A percentile compares a stretch with the other conserved stretches of the same genome.
These are phyloP conservation scores for Aspergillus pseudoglaucus DNA, from an alignment of 2,329 filamentous ascomycete species.

Conservation along the genomic window DNA sequence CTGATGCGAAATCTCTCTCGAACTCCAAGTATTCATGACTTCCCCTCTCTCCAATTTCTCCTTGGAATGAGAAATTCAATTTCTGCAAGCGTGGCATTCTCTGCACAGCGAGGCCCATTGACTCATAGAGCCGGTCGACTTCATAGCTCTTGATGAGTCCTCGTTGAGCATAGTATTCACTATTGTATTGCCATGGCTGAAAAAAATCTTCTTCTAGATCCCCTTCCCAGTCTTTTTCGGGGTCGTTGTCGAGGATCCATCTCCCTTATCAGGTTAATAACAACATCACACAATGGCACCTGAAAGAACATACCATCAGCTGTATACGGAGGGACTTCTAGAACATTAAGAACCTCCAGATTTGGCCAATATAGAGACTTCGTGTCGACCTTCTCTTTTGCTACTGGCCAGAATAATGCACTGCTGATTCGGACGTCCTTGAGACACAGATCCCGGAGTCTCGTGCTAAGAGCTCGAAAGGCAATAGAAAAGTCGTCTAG, in stretches of 20 bases:
- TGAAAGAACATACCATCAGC: neutral
- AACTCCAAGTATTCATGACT: neutral
- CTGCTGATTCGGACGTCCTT: neutral
- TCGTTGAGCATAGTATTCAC: neutral
- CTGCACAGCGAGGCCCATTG: neutral
- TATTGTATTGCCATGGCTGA: neutral
- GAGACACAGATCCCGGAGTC: neutral
- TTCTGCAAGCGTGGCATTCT: neutral
- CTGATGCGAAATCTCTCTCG: neutral
- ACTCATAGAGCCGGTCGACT: neutral
- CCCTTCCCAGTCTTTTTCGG: neutral
- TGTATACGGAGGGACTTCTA: neutral
- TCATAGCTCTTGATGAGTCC: neutral
- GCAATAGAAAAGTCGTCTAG: neutral
- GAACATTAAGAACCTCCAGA: neutral
- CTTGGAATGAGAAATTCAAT: neutral
- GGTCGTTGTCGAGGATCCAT: neutral
- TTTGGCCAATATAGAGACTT: neutral
- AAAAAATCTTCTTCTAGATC: neutral
- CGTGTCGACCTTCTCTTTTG: neutral
- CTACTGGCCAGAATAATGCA: neutral
- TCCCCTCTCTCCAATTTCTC: neutral
- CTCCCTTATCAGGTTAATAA: neutral
- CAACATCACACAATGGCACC: neutral
- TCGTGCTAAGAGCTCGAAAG: neutral